Evolutionary conservation across 2,329 filamentous ascomycete genomes (phyloP).

Genomic region (Aspergillus arachidicola): DNA sequence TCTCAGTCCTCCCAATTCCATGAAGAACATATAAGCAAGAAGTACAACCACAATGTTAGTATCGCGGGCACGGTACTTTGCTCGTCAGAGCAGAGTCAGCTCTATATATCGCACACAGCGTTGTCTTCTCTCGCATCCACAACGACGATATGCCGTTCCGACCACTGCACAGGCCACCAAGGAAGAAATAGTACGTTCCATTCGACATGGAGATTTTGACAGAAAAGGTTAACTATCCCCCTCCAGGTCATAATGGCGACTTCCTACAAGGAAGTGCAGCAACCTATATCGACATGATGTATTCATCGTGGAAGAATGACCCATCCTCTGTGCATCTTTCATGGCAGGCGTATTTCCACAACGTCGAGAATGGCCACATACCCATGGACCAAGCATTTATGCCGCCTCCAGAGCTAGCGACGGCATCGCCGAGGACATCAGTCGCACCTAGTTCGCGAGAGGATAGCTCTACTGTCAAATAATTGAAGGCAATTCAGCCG

Average conservation of each 20-base stretch:
- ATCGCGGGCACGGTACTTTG: background rate
- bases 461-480: slow-evolving; percentile 65
- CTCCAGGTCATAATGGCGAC: slow-evolving; percentile 19
- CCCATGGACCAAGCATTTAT: background rate
- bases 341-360: slow-evolving; percentile 99
- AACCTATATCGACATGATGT: slow-evolving; percentile 99
- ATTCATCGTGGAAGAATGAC: slow-evolving; percentile 93
- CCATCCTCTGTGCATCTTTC: slow-evolving; percentile 92
- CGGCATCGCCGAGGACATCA: background rate
- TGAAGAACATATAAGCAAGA: background rate
- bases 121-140: background rate
- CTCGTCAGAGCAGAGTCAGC: background rate
- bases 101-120: background rate
- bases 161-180: background rate
- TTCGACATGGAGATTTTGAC: background rate
- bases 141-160: background rate
- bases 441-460: background rate
- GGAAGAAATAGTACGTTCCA: background rate
- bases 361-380: slow-evolving; percentile 97
- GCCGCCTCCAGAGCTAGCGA: slow-evolving; percentile 58
- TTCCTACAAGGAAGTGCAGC: slow-evolving; percentile 96
- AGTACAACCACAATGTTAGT: background rate
- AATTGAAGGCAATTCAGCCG: slow-evolving; percentile 95
- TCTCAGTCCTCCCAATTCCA: too few relatives aligned
- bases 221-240: background rate